A percentile compares a stretch with the other conserved stretches of the same genome.
phyloP scores from a whole-genome alignment of 306 rosid species.

The Castanospermum australe region DNA sequence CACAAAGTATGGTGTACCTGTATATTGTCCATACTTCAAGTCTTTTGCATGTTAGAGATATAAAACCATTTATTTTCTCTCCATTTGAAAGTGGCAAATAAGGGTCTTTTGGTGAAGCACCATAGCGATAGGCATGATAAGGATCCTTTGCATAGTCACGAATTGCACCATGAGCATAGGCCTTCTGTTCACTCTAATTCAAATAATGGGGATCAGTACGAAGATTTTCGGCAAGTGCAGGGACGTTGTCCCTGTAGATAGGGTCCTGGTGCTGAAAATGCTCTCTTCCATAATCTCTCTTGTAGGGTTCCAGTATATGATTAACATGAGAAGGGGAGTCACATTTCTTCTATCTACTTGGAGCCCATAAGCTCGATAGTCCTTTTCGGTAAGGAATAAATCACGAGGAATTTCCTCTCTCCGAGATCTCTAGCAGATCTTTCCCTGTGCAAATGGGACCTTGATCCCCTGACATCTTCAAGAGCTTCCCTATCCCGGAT shows the following conservation, averaged over 20 bases:
- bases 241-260: conserved; percentile 31
- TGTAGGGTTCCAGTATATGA: conserved; percentile 38
- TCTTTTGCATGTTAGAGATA: no score
- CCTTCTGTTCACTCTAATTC: conserved; percentile 45
- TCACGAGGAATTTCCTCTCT: conserved; percentile 56
- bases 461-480: conserved; percentile 31
- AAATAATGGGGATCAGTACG: conserved; percentile 44
- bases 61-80: no score
- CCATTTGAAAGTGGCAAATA: conserved; percentile 48
- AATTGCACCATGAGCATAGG: conserved; percentile 40
- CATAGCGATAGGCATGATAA: conserved; percentile 34
- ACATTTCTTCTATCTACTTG: conserved; percentile 57
- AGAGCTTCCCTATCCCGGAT: conserved; percentile 34
- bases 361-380: conserved; percentile 75
- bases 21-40: no score
- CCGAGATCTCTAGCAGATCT: conserved; percentile 33
- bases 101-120: conserved; percentile 43
- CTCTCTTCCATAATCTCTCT: conserved; percentile 59
- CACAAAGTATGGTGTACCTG: no score
- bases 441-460: conserved; percentile 31
- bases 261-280: conserved; percentile 37
- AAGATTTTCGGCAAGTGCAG: conserved; percentile 41
- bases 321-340: conserved; percentile 34
- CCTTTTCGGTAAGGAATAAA: conserved; percentile 63
- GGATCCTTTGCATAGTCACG: conserved; percentile 47